phyloP scores from a whole-genome alignment of 176 grass and related monocot genomes.

The Avena atlantica region DNA sequence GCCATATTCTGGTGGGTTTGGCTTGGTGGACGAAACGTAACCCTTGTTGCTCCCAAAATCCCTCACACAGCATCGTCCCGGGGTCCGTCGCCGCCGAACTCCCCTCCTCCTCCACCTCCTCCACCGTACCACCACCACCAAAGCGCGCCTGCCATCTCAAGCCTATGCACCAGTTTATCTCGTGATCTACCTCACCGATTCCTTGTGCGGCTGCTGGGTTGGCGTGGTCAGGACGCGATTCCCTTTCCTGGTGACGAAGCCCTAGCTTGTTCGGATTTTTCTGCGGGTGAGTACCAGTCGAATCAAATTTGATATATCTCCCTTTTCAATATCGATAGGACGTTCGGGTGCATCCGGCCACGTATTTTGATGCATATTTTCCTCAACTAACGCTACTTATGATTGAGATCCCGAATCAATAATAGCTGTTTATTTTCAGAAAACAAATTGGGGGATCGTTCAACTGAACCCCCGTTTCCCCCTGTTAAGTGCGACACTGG shows the following conservation, averaged over 20 bases:
- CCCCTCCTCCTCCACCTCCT: not conserved
- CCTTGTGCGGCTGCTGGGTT: not conserved
- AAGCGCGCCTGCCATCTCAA: not conserved
- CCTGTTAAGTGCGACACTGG: no score
- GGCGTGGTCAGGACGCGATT: not conserved
- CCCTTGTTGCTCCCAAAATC: slow-evolving; percentile 21
- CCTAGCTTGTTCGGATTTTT: slow-evolving; percentile 27
- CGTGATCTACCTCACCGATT: no score
- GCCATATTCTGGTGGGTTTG: not conserved
- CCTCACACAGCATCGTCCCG: not conserved
- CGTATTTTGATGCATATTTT: not conserved
- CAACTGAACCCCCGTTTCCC: no score
- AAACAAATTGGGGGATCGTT: not conserved
- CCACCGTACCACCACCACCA: not conserved
- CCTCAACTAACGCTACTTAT: not conserved
- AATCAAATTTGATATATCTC: not conserved
- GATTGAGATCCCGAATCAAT: slow-evolving; percentile 16
- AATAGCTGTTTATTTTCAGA: not conserved
- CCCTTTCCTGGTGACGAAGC: not conserved
- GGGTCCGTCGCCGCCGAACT: slow-evolving; percentile 20
- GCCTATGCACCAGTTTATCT: no score
- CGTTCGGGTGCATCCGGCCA: slow-evolving; percentile 7
- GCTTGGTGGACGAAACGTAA: not conserved
- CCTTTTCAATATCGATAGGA: not conserved
- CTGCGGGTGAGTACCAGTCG: not conserved